Percentiles rank a stretch among this genome's conserved stretches.
Evolutionary conservation across 2,329 filamentous ascomycete species (phyloP).

Genomic region (Colletotrichum agaves): DNA sequence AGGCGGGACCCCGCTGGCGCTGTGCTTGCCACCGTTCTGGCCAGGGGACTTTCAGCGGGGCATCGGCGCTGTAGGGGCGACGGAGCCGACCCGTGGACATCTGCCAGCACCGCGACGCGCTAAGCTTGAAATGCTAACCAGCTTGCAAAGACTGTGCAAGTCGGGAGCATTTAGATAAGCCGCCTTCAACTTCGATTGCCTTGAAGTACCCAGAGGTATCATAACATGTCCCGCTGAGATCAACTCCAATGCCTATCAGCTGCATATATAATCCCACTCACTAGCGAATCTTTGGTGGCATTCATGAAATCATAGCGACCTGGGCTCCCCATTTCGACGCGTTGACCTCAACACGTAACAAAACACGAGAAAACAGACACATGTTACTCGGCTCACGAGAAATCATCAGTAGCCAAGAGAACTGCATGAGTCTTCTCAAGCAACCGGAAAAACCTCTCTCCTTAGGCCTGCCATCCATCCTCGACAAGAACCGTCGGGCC

Average conservation of each 20-base stretch:
- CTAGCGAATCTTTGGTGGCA: no score
- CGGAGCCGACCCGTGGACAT: conserved; percentile 5
- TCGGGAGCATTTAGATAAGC: neutral
- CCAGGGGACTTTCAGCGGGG: conserved; percentile 23
- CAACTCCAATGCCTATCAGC: no score
- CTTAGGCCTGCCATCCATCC: neutral
- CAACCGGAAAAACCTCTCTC: neutral
- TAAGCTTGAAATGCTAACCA: conserved; percentile 1
- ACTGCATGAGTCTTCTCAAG: neutral
- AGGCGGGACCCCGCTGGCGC: conserved; percentile 18
- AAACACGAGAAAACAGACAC: neutral
- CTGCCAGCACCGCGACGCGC: conserved; percentile 7
- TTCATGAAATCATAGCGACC: neutral
- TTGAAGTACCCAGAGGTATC: neutral
- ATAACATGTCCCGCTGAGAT: neutral
- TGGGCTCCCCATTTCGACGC: neutral
- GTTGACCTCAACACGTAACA: neutral
- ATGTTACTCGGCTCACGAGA: neutral
- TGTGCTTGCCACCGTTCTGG: neutral
- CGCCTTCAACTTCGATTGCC: neutral
- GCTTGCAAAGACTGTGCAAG: neutral
- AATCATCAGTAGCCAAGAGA: neutral
- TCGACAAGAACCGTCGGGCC: neutral
- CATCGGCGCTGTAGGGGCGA: conserved; percentile 1
- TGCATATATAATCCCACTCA: no score